These are phyloP conservation scores for Candida methanosorbosa DNA, from an alignment of 805 yeast genomes.

Conservation along the genomic window DNA sequence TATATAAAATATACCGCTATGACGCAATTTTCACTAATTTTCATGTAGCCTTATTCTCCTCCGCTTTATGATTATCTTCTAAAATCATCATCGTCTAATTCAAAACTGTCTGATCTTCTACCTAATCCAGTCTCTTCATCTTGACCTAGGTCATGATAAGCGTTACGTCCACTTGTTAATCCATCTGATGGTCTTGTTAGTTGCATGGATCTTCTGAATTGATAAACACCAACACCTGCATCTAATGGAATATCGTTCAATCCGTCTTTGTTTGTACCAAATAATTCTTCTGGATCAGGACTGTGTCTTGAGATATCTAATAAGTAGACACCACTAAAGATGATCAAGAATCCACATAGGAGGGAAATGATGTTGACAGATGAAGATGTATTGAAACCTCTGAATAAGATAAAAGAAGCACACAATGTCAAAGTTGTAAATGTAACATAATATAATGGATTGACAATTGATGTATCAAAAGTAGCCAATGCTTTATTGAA, in stretches of 20 bases:
- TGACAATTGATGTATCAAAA: slow-evolving; percentile 86
- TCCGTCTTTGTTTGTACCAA: slow-evolving; percentile 40
- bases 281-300: slow-evolving; percentile 36
- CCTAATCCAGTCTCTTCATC: slow-evolving; percentile 40
- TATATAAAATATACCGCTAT: too few relatives aligned
- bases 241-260: slow-evolving; percentile 65
- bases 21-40: too few relatives aligned
- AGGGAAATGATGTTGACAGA: slow-evolving; percentile 74
- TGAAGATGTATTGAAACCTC: slow-evolving; percentile 80
- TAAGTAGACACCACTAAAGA: slow-evolving; percentile 80
- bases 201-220: slow-evolving; percentile 73
- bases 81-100: slow-evolving; percentile 32
- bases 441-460: slow-evolving; percentile 84
- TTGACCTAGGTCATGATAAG: slow-evolving; percentile 14
- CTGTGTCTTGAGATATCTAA: slow-evolving; percentile 69
- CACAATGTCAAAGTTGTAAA: slow-evolving; percentile 82
- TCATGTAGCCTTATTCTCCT: too few relatives aligned
- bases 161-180: slow-evolving; percentile 15
- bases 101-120: slow-evolving; percentile 54
- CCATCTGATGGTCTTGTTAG: slow-evolving; percentile 31
- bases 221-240: slow-evolving; percentile 66
- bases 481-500: slow-evolving; percentile 91
- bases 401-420: slow-evolving; percentile 79
- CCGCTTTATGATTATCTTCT: background rate
- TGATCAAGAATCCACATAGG: slow-evolving; percentile 77